Conservation (phyloP, 345 rosid species). For the Arabidopsis thaliana region TAIR10.1 NC_003074.8:4853501-4854000, state of each 20-base stretch:
- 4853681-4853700: slow-evolving; percentile 40
- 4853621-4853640: slow-evolving; percentile 38
- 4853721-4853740: slow-evolving; percentile 44
- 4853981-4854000: slow-evolving; percentile 51
- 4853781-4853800: slow-evolving; percentile 47
- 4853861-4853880: slow-evolving; percentile 48
- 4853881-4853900: slow-evolving; percentile 44
- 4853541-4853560: background rate
- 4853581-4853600: slow-evolving; percentile 41
- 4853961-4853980: slow-evolving; percentile 37
- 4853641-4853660: slow-evolving; percentile 41
- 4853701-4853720: slow-evolving; percentile 46
- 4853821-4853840: slow-evolving; percentile 47
- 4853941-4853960: slow-evolving; percentile 51
- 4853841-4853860: slow-evolving; percentile 49
- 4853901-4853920: slow-evolving; percentile 33
- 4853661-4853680: slow-evolving; percentile 43
- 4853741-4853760: slow-evolving; percentile 47
- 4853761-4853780: slow-evolving; percentile 36
- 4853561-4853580: slow-evolving; percentile 43
- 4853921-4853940: slow-evolving; percentile 49
- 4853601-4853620: slow-evolving; percentile 40
- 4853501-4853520: background rate
- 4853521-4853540: background rate
- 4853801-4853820: slow-evolving; percentile 41